phyloP scores from a whole-genome alignment of 441 rosid genomes.

The Raphanus hybrid region DNA sequence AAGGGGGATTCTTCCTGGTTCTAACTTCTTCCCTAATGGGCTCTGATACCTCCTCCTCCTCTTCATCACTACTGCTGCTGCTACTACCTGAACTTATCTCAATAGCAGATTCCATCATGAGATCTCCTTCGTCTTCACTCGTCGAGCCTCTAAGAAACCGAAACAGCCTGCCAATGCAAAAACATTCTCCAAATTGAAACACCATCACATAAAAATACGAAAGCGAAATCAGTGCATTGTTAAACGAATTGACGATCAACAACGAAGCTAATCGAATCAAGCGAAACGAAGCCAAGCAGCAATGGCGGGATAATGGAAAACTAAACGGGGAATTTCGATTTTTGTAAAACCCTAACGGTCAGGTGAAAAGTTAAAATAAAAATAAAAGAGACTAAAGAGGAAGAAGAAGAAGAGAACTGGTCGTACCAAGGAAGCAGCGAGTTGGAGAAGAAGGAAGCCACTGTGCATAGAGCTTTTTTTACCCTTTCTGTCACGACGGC shows the following conservation, averaged over 20 bases:
- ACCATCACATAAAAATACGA: background rate
- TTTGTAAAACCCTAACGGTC: conserved; percentile 27
- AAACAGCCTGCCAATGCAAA: conserved; percentile 46
- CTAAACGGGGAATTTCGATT: background rate
- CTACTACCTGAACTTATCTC: conserved; percentile 62
- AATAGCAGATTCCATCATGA: conserved; percentile 46
- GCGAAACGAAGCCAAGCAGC: background rate
- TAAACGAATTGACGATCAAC: too few species aligned
- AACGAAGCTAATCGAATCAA: too few species aligned
- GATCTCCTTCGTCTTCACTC: conserved; percentile 27
- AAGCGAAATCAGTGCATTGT: background rate
- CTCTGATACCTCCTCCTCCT: conserved; percentile 49
- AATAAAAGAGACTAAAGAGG: conserved; percentile 1
- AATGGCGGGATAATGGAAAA: conserved; percentile 28
- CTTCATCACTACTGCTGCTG: conserved; percentile 42
- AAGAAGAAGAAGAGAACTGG: background rate
- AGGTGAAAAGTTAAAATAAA: conserved; percentile 10
- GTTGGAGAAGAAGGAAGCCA: conserved; percentile 41
- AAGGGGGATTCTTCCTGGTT: conserved; percentile 55
- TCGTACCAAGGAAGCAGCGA: conserved; percentile 35
- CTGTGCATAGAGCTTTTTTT: conserved; percentile 6
- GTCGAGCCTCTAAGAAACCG: conserved; percentile 39
- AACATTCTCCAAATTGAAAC: background rate
- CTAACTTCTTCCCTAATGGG: conserved; percentile 29
- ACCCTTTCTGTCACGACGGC: conserved; percentile 5